Evolutionary conservation across 2,329 filamentous ascomycete genomes (phyloP).

Genomic region (Diaporthe sp.): DNA sequence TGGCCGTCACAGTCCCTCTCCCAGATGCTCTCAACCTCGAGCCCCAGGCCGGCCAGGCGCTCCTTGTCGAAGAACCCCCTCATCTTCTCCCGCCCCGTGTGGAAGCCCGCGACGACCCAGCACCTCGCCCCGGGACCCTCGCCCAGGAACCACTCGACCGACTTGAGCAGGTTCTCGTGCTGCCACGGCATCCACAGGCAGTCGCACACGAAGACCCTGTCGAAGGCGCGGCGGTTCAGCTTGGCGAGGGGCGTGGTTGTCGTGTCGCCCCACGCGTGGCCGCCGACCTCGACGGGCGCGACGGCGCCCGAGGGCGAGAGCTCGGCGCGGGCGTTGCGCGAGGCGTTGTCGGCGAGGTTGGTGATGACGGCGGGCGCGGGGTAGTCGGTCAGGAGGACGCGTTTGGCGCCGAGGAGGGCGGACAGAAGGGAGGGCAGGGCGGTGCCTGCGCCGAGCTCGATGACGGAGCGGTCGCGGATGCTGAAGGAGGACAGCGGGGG

Average conservation of each 20-base stretch:
- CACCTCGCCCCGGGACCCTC: slow-evolving; percentile 60
- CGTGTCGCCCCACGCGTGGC: slow-evolving; percentile 77
- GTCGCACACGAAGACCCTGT: slow-evolving; percentile 76
- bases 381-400: slow-evolving; percentile 76
- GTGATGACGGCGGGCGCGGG: slow-evolving; percentile 70
- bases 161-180: slow-evolving; percentile 74
- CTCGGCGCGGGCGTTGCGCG: slow-evolving; percentile 58
- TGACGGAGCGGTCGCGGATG: slow-evolving; percentile 63
- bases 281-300: slow-evolving; percentile 60
- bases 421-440: slow-evolving; percentile 65
- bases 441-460: slow-evolving; percentile 78
- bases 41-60: slow-evolving; percentile 60
- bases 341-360: slow-evolving; percentile 70
- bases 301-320: slow-evolving; percentile 46
- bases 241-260: slow-evolving; percentile 46
- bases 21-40: slow-evolving; percentile 75
- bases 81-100: slow-evolving; percentile 77
- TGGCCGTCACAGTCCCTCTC: slow-evolving; percentile 76
- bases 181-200: slow-evolving; percentile 82
- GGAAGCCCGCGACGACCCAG: slow-evolving; percentile 78
- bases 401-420: slow-evolving; percentile 58
- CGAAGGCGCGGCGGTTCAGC: slow-evolving; percentile 58
- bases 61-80: slow-evolving; percentile 70
- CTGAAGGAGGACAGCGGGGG: slow-evolving; percentile 52
- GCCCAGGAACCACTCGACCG: slow-evolving; percentile 73